phyloP scores from a whole-genome alignment of 2,329 filamentous ascomycete genomes.

The Arthrobotrys entomopaga region DNA sequence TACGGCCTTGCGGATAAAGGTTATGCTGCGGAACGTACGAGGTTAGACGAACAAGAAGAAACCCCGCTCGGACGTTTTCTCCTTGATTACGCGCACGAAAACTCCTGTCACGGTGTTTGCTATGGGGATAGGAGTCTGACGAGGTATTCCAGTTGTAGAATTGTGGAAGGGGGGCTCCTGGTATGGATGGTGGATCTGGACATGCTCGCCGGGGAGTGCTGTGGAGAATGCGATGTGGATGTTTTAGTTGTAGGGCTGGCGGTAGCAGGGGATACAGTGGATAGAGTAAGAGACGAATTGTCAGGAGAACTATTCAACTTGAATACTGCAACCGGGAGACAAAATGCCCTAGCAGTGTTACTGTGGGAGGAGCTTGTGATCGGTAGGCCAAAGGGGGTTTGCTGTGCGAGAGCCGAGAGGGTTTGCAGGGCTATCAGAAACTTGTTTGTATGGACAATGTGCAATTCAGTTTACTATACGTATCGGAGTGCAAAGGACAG shows the following conservation, averaged over 20 bases:
- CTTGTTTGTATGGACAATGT: constrained; percentile 18
- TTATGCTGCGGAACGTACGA: constrained; percentile 29
- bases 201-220: constrained; percentile 10
- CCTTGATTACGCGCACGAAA: constrained; percentile 12
- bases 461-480: constrained; percentile 34
- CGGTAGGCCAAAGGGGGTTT: constrained; percentile 6
- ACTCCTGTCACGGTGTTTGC: constrained; percentile 24
- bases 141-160: constrained; percentile 20
- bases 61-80: constrained; percentile 20
- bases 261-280: constrained; percentile 11
- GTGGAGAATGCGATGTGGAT: constrained; percentile 28
- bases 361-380: constrained; percentile 15
- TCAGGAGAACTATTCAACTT: constrained; percentile 18
- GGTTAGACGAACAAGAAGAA: constrained; percentile 24
- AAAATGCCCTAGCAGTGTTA: constrained; percentile 11
- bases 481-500: constrained; percentile 11
- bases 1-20: constrained; percentile 26
- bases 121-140: constrained; percentile 13
- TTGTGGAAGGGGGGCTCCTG: constrained; percentile 10
- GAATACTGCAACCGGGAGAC: constrained; percentile 18
- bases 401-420: constrained; percentile 19
- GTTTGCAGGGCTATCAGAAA: constrained; percentile 15
- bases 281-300: constrained; percentile 28
- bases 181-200: constrained; percentile 26
- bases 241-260: constrained; percentile 7